Evolutionary conservation across 768 basidiomycete species (phyloP).

Genomic region (Hygrocybe punicea): DNA sequence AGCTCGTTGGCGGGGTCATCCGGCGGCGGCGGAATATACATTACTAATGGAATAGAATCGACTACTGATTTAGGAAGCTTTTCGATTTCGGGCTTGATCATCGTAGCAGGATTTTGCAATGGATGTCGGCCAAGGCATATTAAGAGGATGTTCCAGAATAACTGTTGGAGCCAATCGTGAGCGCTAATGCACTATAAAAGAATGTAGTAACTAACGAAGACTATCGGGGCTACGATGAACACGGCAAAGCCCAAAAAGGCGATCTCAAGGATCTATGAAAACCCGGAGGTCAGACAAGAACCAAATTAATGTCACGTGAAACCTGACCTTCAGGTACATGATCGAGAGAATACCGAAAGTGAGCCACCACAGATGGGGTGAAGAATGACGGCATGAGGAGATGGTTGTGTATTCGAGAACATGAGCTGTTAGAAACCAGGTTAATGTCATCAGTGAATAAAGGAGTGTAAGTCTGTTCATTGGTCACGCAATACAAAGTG

Average conservation of each 20-base stretch:
- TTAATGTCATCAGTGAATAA: constrained; percentile 66
- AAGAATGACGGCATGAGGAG: constrained; percentile 63
- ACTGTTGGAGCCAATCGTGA: constrained; percentile 34
- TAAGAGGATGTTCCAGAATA: constrained; percentile 74
- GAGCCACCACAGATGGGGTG: constrained; percentile 87
- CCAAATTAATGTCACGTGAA: not conserved
- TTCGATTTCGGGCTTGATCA: constrained; percentile 72
- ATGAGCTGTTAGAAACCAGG: constrained; percentile 81
- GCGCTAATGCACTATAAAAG: constrained; percentile 5
- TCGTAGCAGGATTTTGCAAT: constrained; percentile 61
- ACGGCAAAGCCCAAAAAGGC: constrained; percentile 71
- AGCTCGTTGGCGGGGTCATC: constrained; percentile 37
- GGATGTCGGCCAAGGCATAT: constrained; percentile 80
- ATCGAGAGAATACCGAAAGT: constrained; percentile 76
- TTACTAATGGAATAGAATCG: constrained; percentile 76
- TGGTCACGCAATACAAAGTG: constrained; percentile 21
- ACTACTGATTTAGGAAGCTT: constrained; percentile 70
- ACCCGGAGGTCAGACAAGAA: not conserved
- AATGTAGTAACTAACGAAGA: constrained; percentile 55
- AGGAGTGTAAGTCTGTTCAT: constrained; percentile 54
- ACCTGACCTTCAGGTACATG: constrained; percentile 65
- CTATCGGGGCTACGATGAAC: constrained; percentile 72
- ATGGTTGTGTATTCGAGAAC: constrained; percentile 76
- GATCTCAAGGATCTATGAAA: constrained; percentile 51
- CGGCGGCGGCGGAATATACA: constrained; percentile 81